These are phyloP conservation scores for Alternaria longipes DNA, from an alignment of 2,329 filamentous ascomycete genomes.

Conservation along the genomic window DNA sequence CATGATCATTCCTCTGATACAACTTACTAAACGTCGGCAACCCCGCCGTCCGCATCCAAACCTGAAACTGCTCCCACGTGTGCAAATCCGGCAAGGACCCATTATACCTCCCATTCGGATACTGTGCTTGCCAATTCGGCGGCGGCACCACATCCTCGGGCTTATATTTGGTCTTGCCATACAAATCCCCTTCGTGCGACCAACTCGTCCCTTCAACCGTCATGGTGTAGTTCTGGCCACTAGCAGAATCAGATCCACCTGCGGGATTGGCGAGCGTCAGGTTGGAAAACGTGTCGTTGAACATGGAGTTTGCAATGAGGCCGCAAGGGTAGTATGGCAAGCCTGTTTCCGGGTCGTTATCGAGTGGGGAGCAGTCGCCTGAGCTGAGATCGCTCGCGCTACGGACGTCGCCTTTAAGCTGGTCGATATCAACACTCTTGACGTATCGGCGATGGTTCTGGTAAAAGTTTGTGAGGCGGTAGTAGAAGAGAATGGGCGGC, in stretches of 20 bases:
- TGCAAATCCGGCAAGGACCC: slow-evolving; percentile 75
- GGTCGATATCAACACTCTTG: slow-evolving; percentile 82
- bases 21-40: slow-evolving; percentile 95
- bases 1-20: slow-evolving; percentile 79
- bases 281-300: slow-evolving; percentile 87
- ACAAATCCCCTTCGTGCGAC: slow-evolving; percentile 82
- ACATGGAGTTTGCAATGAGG: slow-evolving; percentile 93
- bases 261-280: slow-evolving; percentile 69
- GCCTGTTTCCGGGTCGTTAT: slow-evolving; percentile 41
- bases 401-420: slow-evolving; percentile 78
- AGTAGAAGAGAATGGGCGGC: slow-evolving; percentile 90
- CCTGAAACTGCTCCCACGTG: slow-evolving; percentile 85
- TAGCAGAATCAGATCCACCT: slow-evolving; percentile 35
- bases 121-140: slow-evolving; percentile 88
- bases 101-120: slow-evolving; percentile 73
- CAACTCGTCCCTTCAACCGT: slow-evolving; percentile 82
- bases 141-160: slow-evolving; percentile 76
- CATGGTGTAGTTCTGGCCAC: slow-evolving; percentile 72
- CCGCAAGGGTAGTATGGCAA: slow-evolving; percentile 92
- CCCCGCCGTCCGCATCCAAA: slow-evolving; percentile 98
- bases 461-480: slow-evolving; percentile 96
- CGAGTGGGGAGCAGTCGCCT: slow-evolving; percentile 80
- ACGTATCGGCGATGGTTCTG: slow-evolving; percentile 98
- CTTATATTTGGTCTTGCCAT: slow-evolving; percentile 74
- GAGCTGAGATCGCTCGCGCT: slow-evolving; percentile 67